Base-by-base conservation (phyloP, 352 stramenopile genomes). In the Phytophthora kernoviae region DNA sequence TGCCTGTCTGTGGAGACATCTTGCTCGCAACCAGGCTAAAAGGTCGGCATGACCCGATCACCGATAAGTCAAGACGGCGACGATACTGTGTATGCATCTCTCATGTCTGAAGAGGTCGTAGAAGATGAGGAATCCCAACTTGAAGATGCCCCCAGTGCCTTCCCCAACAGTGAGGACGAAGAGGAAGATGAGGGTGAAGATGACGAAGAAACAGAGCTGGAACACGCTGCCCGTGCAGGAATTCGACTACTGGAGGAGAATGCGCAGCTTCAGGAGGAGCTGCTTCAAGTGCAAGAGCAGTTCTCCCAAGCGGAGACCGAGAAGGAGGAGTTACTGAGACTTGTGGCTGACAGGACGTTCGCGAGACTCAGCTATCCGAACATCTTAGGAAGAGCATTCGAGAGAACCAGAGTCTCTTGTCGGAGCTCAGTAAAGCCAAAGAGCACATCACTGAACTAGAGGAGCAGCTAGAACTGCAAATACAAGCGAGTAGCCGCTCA, bases 211-310 rank as follows among this genome's bases (percentile, higher is more conserved):
- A 71, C 76, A 6, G 77, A 82, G 54, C 73, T 90, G 3, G 62
- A 84, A 40, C 76, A 81, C 43, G 81, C 81, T 0, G 81, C 81
- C 32, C 73, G 81, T 49, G 81, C 81, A 17, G 81, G 81, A 2
- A 91, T 91, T 46, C 76, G 74, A 14, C 61, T 91, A 36, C 27
- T 91, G 20, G 82, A 90, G 48, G 82, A 91, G 52, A 90, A 91
- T 54, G 77, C 70, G 27, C 79, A 88, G 40, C 75, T 91, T 21
- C 65, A 72, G 9, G 79, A 90, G 32, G 81, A 91, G 42, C 59
- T 88, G 45, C 49, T 51, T 32, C 67, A 79, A 2, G 32, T 88
- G n/a, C 68, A 83, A 36, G 52, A 79, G 15, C 79, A 87, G 27
- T 54, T 75, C 17, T 33, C 55, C 18, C 71, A 70, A 21, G 26